Evolutionary conservation across 768 basidiomycete genomes (phyloP), one percentile per base, ranked within the genome.

Genomic region (Russula dissimulans): DNA sequence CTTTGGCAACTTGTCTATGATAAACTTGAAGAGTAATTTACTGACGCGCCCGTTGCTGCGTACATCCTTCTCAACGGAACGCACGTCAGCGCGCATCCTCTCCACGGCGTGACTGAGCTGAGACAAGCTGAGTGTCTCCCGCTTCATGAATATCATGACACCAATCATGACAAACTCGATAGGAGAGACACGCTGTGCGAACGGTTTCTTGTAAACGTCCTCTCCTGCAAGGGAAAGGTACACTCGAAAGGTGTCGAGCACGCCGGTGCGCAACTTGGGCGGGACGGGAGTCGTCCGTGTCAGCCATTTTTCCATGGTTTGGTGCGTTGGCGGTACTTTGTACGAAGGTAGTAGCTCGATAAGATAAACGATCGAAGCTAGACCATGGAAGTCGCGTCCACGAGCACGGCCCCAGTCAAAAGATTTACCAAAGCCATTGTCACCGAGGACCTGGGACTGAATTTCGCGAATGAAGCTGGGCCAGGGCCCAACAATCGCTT

Each of bases 81-180:
- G 71, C n/a, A 88, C 80, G 22, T 78, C 69, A 5, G 63, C 65
- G 34, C 89, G 75, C 82, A 91, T 81, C 15, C 70, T 70, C 9
- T 68, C 68, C 5, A 87, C 76, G 0, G 75, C 78, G 18, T 67
- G 63, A 0, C 79, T 74, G 43, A 88, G 66, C 68, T 78, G 76
- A 0, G 61, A 62, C 61, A 74, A 43, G 3, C 73, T 67, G 57
- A 80, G 64, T 11, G 54, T 67, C 14, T 74, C 71, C 70, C 77
- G 81, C 56, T 78, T 74, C n/a, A 75, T 69, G 12, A 77, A 76
- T 15, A 89, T 78, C 22, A 89, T 69, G 4, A 86, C 65, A 22
- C 74, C 75, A 50, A 81, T 78, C 63, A 78, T 72, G 49, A 87
- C 75, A 62, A 91, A 82, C 69, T 91, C 89, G 43, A 88, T 74